Conservation (phyloP, 2,329 filamentous ascomycete genomes). For the Periconia macrospinosa region DNA sequence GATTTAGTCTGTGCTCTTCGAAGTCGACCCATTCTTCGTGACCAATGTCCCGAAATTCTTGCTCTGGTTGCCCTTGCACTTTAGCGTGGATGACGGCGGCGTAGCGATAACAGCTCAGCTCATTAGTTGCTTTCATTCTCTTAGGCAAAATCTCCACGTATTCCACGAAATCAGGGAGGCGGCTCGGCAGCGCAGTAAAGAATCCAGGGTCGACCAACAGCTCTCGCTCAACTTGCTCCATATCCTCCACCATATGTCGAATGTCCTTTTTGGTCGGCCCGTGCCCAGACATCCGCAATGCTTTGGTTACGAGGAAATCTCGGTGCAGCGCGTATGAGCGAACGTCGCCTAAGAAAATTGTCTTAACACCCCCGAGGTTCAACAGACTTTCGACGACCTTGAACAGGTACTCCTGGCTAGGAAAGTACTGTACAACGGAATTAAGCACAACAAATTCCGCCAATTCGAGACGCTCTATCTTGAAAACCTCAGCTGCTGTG, state of each 20-base stretch:
- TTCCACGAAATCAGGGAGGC: not conserved
- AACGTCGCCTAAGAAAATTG: conserved; percentile 9
- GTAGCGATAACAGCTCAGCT: conserved; percentile 11
- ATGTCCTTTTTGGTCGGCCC: conserved; percentile 1
- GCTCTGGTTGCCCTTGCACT: not conserved
- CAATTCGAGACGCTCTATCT: not conserved
- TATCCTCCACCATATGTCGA: conserved; percentile 4
- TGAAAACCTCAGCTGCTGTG: not conserved
- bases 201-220: conserved; percentile 10
- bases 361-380: not conserved
- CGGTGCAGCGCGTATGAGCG: conserved; percentile 5
- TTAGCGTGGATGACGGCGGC: conserved; percentile 2
- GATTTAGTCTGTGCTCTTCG: not conserved
- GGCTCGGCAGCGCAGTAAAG: conserved; percentile 1
- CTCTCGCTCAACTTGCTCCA: conserved; percentile 3
- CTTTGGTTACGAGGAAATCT: conserved; percentile 5
- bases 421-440: conserved; percentile 14
- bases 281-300: conserved; percentile 2
- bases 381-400: not conserved
- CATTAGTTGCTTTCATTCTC: conserved; percentile 11
- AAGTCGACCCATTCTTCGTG: not conserved
- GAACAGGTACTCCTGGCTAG: conserved; percentile 12
- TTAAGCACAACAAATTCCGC: conserved; percentile 4
- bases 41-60: not conserved
- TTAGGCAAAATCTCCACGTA: conserved; percentile 12